These are phyloP conservation scores for Amphichorda felina DNA, from an alignment of 2,329 filamentous ascomycete species.

Conservation along the genomic window DNA sequence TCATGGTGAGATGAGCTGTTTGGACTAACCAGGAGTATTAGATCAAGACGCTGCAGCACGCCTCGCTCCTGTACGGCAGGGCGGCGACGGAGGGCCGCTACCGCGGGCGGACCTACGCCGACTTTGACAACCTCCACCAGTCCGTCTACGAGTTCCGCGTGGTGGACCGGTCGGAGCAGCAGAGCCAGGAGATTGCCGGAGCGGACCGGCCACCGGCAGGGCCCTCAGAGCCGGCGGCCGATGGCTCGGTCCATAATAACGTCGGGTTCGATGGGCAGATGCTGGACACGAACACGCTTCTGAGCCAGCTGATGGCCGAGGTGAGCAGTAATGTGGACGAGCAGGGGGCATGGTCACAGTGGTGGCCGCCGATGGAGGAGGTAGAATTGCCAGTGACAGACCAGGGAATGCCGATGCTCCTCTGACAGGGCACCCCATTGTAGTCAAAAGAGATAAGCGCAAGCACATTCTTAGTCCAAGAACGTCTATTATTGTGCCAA, in stretches of 20 bases:
- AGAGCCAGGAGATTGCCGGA: constrained; percentile 15
- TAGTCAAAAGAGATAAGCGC: too few species aligned
- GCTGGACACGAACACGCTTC: constrained; percentile 9
- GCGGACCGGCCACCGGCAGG: constrained; percentile 6
- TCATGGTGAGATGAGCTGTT: neutral
- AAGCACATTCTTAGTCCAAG: too few species aligned
- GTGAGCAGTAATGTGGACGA: constrained; percentile 14
- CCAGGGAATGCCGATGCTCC: neutral
- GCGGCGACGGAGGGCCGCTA: constrained; percentile 11
- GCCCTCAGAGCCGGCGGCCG: neutral
- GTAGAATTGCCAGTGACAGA: constrained; percentile 6
- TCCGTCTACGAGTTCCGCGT: constrained; percentile 17
- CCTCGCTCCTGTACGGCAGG: constrained; percentile 12
- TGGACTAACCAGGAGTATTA: constrained; percentile 2
- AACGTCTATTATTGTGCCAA: too few species aligned
- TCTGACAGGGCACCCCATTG: neutral
- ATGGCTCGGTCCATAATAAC: neutral
- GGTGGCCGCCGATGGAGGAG: constrained; percentile 12
- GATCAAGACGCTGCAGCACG: constrained; percentile 14
- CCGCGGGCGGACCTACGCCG: constrained; percentile 12
- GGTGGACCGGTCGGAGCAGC: constrained; percentile 17
- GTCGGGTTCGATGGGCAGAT: constrained; percentile 1
- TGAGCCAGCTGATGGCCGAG: constrained; percentile 12
- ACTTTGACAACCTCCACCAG: constrained; percentile 17
- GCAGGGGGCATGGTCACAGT: constrained; percentile 14